Conservation (phyloP, 805 yeast species). For the Candida incommunis region DNA sequence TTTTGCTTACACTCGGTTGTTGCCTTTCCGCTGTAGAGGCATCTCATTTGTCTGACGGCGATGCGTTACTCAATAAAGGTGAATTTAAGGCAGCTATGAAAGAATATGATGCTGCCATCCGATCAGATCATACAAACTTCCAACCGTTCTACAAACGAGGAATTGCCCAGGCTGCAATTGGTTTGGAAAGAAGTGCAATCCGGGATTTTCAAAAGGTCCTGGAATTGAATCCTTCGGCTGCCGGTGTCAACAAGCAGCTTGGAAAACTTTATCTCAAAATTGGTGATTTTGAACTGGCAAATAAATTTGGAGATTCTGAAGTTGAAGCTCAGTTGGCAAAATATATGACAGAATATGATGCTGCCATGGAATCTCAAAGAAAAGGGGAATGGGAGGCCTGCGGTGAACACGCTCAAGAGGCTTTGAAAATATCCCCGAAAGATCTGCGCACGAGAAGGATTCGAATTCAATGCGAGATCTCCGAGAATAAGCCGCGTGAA, state of each 20-base stretch:
- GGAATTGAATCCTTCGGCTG: constrained; percentile 21
- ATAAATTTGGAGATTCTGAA: constrained; percentile 4
- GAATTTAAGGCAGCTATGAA: constrained; percentile 2
- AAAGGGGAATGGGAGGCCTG: constrained; percentile 13
- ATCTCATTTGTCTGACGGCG: background rate
- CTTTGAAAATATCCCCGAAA: constrained; percentile 17
- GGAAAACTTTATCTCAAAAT: constrained; percentile 18
- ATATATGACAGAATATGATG: constrained; percentile 5
- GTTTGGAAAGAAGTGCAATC: constrained; percentile 21
- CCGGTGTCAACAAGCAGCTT: constrained; percentile 22
- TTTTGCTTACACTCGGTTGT: background rate
- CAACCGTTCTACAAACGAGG: constrained; percentile 24
- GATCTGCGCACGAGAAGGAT: constrained; percentile 12
- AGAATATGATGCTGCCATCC: constrained; percentile 16
- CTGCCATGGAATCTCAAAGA: constrained; percentile 7
- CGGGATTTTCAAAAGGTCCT: constrained; percentile 21
- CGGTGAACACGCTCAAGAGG: constrained; percentile 13
- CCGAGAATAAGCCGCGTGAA: constrained; percentile 16
- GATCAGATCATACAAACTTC: constrained; percentile 15
- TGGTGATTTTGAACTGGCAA: constrained; percentile 15
- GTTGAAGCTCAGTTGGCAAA: constrained; percentile 1
- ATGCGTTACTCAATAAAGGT: background rate
- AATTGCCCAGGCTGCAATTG: constrained; percentile 21
- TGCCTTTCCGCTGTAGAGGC: background rate
- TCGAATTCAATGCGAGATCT: constrained; percentile 21